Percentiles rank a stretch among this genome's conserved stretches.
Conservation (phyloP, 208 protist species). For the Entamoeba histolytica region DNA sequence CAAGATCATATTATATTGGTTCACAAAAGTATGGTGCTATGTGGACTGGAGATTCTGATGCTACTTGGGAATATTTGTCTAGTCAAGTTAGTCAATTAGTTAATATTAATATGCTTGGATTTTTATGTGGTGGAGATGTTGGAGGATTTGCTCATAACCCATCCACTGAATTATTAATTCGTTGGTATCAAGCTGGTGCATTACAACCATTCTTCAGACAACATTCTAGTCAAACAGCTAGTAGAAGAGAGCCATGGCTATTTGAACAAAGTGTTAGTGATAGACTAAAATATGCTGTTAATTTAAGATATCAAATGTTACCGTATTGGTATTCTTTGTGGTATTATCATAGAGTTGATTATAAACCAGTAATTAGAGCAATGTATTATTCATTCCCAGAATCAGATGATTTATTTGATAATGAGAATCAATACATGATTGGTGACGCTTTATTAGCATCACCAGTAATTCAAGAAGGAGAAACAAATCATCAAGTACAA, state of each 20-base stretch:
- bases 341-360: background rate
- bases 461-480: background rate
- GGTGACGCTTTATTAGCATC: background rate
- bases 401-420: background rate
- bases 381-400: background rate
- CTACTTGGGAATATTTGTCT: slow-evolving; percentile 12
- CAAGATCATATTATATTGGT: slow-evolving; percentile 20
- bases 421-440: background rate
- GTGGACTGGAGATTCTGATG: slow-evolving; percentile 19
- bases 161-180: background rate
- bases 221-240: background rate
- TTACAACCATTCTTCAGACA: slow-evolving; percentile 5
- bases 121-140: slow-evolving; percentile 12
- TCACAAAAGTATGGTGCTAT: slow-evolving; percentile 2
- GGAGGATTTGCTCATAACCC: slow-evolving; percentile 18
- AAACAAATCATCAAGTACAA: background rate
- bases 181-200: slow-evolving; percentile 4
- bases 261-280: background rate
- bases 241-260: slow-evolving; percentile 7
- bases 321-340: slow-evolving; percentile 7
- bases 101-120: background rate
- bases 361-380: background rate
- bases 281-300: background rate
- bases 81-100: background rate
- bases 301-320: background rate